Evolutionary conservation across 78 protist genomes (phyloP).

Genomic region (Guillardia theta): DNA sequence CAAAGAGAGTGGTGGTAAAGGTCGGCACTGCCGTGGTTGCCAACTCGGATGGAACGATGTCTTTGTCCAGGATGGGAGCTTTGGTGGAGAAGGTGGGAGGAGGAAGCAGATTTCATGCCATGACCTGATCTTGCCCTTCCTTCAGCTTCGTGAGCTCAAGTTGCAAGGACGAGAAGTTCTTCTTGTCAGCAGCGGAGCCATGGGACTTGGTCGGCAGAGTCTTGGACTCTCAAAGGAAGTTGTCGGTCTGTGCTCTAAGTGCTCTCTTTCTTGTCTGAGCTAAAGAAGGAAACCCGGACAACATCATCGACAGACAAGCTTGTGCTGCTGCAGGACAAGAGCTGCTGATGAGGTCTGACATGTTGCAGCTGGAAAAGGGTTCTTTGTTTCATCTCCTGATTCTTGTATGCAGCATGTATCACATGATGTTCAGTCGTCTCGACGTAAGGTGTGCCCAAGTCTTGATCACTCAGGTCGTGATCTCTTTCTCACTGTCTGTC

Average conservation of each 20-base stretch:
- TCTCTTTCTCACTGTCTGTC: not conserved
- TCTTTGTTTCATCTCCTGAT: too few relatives aligned
- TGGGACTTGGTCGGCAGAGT: not conserved
- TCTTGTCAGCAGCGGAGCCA: not conserved
- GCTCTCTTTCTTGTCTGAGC: too few relatives aligned
- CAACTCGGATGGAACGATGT: not conserved
- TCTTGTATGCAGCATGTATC: not conserved
- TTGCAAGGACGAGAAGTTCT: not conserved
- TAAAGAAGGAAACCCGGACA: not conserved
- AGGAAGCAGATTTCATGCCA: too few relatives aligned
- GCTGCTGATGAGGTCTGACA: not conserved
- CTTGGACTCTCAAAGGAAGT: not conserved
- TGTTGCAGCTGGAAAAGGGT: too few relatives aligned
- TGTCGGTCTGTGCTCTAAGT: too few relatives aligned
- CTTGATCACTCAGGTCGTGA: not conserved
- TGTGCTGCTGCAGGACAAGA: not conserved
- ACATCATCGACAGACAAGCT: not conserved
- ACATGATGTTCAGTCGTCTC: not conserved
- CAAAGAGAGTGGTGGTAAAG: not conserved
- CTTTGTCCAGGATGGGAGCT: not conserved
- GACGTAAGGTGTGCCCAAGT: not conserved
- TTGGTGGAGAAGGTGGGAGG: constrained; percentile 7
- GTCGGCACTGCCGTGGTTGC: not conserved
- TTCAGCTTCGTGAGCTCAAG: not conserved
- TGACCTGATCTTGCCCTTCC: not conserved